A percentile compares a stretch with the other conserved stretches of the same genome.
Evolutionary conservation across 2,329 filamentous ascomycete species (phyloP).

Genomic region (Hysterium pulicare): DNA sequence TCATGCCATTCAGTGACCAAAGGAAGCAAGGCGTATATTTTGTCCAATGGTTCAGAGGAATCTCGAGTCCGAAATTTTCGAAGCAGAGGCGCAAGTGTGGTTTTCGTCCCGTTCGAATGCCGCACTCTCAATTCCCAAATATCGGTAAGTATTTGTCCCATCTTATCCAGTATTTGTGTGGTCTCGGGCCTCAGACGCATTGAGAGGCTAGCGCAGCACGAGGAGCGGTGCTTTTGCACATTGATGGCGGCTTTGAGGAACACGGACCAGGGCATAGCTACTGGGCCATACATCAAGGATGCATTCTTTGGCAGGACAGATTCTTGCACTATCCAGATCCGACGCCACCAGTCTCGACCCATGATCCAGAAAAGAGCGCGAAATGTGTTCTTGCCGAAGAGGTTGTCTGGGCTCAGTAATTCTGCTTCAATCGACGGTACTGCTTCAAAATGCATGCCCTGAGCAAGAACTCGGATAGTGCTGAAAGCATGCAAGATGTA

Average conservation of each 20-base stretch:
- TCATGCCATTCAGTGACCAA: too few relatives aligned
- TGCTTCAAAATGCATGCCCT: neutral
- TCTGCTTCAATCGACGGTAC: neutral
- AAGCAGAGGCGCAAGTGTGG: too few relatives aligned
- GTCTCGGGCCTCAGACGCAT: too few relatives aligned
- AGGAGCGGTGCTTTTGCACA: too few relatives aligned
- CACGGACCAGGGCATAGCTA: neutral
- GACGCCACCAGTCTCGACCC: neutral
- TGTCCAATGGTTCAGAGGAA: too few relatives aligned
- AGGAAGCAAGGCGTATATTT: too few relatives aligned
- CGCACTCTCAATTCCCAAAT: too few relatives aligned
- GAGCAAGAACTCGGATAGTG: neutral
- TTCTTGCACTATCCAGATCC: neutral
- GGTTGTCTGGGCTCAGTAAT: neutral
- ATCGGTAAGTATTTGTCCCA: too few relatives aligned
- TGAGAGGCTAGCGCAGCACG: too few relatives aligned
- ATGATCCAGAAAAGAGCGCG: neutral
- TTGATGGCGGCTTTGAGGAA: neutral
- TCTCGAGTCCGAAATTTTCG: too few relatives aligned
- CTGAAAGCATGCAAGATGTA: neutral
- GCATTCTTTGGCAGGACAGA: neutral
- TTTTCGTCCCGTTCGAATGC: too few relatives aligned
- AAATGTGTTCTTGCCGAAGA: neutral
- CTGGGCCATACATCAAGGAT: neutral
- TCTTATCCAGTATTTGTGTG: too few relatives aligned